Evolutionary conservation across 192 early-diverging fungal species (phyloP).

Genomic region (Coemansia aciculifera): DNA sequence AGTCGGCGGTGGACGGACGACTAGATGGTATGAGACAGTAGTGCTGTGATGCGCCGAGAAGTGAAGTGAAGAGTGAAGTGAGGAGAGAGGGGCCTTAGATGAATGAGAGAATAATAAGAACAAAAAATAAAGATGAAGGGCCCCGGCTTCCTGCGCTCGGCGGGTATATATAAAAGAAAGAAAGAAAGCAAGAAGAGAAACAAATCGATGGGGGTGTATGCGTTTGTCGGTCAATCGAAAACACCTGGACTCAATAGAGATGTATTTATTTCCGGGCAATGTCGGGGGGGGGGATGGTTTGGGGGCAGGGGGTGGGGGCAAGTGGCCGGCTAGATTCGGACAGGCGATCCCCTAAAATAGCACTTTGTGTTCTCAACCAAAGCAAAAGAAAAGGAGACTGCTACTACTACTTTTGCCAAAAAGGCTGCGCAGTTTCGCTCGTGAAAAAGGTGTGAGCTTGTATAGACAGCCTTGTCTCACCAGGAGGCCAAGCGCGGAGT

Average conservation of each 20-base stretch:
- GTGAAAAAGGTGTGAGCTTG: neutral
- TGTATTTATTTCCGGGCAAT: slow-evolving; percentile 5
- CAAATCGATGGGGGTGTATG: neutral
- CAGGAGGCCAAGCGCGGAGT: neutral
- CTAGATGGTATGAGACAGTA: neutral
- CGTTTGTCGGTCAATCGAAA: neutral
- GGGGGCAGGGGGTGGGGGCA: neutral
- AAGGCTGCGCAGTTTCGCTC: slow-evolving; percentile 2
- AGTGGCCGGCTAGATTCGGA: neutral
- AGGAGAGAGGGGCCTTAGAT: neutral
- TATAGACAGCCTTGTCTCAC: slow-evolving; percentile 5
- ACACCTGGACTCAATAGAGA: neutral
- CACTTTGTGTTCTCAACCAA: slow-evolving; percentile 11
- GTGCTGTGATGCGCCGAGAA: neutral
- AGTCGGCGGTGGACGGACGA: neutral
- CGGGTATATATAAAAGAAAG: slow-evolving; percentile 6
- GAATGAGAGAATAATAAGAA: neutral
- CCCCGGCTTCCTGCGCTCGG: slow-evolving; percentile 9
- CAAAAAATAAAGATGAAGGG: neutral
- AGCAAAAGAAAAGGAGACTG: neutral
- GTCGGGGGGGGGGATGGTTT: neutral
- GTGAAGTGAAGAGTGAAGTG: neutral
- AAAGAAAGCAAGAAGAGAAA: slow-evolving; percentile 1
- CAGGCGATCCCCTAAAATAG: slow-evolving; percentile 36
- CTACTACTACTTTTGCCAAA: slow-evolving; percentile 1